phyloP scores from a whole-genome alignment of 2,329 filamentous ascomycete genomes.

The Aspergillus felis region DNA sequence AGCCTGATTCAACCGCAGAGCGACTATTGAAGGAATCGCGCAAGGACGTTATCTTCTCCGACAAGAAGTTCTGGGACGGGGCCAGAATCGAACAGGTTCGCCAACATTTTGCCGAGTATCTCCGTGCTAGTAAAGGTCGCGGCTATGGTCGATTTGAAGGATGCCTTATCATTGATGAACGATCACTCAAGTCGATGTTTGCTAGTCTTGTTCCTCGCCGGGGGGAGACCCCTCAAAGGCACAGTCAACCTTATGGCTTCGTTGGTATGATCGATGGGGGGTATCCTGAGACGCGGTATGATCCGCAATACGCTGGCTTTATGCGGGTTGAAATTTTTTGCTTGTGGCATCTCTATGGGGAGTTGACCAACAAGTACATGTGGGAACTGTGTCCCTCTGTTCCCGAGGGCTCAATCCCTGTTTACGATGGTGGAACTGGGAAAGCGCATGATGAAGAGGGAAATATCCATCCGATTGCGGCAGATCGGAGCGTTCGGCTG shows the following conservation, averaged over 20 bases:
- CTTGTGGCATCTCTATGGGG: not conserved
- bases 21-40: not conserved
- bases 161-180: not conserved
- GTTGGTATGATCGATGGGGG: constrained; percentile 5
- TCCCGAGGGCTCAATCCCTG: not conserved
- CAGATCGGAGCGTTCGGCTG: not conserved
- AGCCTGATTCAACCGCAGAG: not conserved
- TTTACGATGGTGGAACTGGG: constrained; percentile 2
- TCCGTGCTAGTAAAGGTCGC: not conserved
- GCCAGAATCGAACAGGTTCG: not conserved
- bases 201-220: not conserved
- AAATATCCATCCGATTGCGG: not conserved
- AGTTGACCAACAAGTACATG: not conserved
- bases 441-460: not conserved
- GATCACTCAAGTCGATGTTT: not conserved
- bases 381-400: not conserved
- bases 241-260: not conserved
- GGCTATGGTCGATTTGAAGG: not conserved
- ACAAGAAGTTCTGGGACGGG: not conserved
- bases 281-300: constrained; percentile 2
- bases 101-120: not conserved
- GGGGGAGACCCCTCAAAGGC: not conserved
- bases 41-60: not conserved
- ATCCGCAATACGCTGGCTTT: not conserved
- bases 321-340: constrained; percentile 1